phyloP scores from a whole-genome alignment of 768 basidiomycete species.

The Mycena leptocephala region DNA sequence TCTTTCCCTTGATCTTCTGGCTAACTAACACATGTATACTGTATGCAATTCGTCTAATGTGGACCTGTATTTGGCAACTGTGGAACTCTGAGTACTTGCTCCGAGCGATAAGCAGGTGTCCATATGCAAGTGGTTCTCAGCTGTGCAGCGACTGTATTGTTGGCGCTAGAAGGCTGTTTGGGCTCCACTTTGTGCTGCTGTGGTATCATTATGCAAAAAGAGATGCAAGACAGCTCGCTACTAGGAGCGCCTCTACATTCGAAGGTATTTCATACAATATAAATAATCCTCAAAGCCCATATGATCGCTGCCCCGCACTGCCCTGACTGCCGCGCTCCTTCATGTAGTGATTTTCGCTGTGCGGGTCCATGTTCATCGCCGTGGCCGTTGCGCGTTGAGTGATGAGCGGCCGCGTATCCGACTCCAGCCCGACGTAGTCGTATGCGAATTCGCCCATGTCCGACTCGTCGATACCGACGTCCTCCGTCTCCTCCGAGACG shows the following conservation, averaged over 20 bases:
- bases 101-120: not conserved
- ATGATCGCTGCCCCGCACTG: conserved; percentile 2
- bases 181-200: too few species aligned
- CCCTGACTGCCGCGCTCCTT: conserved; percentile 33
- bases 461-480: conserved; percentile 90
- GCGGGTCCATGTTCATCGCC: conserved; percentile 31
- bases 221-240: too few species aligned
- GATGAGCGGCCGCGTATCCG: conserved; percentile 50
- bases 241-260: too few species aligned
- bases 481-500: conserved; percentile 74
- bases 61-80: not conserved
- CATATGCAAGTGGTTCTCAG: not conserved
- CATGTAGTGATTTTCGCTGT: conserved; percentile 33
- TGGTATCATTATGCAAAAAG: too few species aligned
- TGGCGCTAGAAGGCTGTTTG: too few species aligned
- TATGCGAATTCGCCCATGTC: conserved; percentile 94
- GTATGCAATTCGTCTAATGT: conserved; percentile 16
- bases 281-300: not conserved
- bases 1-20: not conserved
- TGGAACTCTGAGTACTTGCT: not conserved
- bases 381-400: conserved; percentile 12
- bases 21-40: conserved; percentile 13
- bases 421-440: conserved; percentile 87
- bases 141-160: too few species aligned
- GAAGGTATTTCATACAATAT: not conserved